A percentile compares a stretch with the other conserved stretches of the same genome.
phyloP scores from a whole-genome alignment of 352 stramenopile species.

The Globisporangium splendens region DNA sequence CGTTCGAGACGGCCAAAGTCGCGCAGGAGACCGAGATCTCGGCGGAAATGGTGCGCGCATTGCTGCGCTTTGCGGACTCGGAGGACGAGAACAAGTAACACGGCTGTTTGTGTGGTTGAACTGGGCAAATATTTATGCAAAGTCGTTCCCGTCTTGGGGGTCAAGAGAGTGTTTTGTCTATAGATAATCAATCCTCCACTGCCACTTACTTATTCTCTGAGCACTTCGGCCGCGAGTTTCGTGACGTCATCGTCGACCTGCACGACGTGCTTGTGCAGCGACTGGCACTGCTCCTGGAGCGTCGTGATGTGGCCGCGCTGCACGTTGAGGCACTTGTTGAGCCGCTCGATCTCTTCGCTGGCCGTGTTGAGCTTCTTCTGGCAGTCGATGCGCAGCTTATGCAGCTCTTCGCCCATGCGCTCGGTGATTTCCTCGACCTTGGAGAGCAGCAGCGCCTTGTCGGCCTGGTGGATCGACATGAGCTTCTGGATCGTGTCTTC shows the following conservation, averaged over 20 bases:
- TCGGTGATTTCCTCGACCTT: slow-evolving; percentile 84
- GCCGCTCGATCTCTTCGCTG: slow-evolving; percentile 76
- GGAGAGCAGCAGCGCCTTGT: slow-evolving; percentile 69
- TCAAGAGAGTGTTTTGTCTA: too few species aligned
- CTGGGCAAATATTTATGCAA: too few species aligned
- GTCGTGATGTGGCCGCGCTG: slow-evolving; percentile 83
- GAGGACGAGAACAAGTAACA: slow-evolving; percentile 6
- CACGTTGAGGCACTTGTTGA: slow-evolving; percentile 84
- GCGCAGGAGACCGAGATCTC: slow-evolving; percentile 47
- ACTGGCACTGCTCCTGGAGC: slow-evolving; percentile 79
- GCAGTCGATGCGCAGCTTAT: slow-evolving; percentile 76
- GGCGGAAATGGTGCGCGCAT: slow-evolving; percentile 45
- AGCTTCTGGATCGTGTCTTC: slow-evolving; percentile 84
- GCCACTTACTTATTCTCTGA: slow-evolving; percentile 46
- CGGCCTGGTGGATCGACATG: slow-evolving; percentile 77
- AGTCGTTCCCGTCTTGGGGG: too few species aligned
- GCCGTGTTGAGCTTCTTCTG: slow-evolving; percentile 81
- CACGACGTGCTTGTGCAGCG: slow-evolving; percentile 80
- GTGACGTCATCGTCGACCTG: slow-evolving; percentile 85
- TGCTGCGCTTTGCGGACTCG: slow-evolving; percentile 44
- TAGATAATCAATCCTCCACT: too few species aligned
- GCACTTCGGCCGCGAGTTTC: slow-evolving; percentile 76
- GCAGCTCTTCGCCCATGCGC: slow-evolving; percentile 69
- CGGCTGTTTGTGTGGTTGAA: not conserved
- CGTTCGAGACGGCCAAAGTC: slow-evolving; percentile 27